phyloP scores from a whole-genome alignment of 257 asterid genomes.

The Lycium ferocissimum region DNA sequence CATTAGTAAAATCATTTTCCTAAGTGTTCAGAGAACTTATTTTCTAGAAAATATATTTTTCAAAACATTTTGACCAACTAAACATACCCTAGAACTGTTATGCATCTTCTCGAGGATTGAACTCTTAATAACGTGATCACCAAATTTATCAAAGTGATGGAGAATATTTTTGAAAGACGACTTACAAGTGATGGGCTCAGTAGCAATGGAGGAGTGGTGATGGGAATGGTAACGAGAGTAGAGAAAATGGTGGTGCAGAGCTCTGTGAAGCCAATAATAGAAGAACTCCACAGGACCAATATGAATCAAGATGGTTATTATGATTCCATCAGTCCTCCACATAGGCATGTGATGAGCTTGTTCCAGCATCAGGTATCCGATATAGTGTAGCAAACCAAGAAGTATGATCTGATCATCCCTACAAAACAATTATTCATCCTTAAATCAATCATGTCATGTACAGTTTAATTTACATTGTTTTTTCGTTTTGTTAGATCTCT shows the following conservation, averaged over 20 bases:
- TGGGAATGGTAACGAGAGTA: slow-evolving; percentile 85
- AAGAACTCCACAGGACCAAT: slow-evolving; percentile 75
- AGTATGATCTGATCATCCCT: slow-evolving; percentile 86
- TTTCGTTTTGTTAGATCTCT: neutral
- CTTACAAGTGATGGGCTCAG: slow-evolving; percentile 77
- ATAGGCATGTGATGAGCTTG: slow-evolving; percentile 43
- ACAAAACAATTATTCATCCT: slow-evolving; percentile 24
- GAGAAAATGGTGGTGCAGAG: slow-evolving; percentile 77
- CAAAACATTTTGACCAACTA: too few relatives aligned
- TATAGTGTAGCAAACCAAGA: slow-evolving; percentile 52
- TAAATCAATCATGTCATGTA: neutral
- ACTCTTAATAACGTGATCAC: neutral
- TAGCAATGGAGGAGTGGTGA: slow-evolving; percentile 80
- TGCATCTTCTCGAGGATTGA: neutral
- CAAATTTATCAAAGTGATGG: neutral
- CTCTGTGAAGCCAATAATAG: slow-evolving; percentile 81
- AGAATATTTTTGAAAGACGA: neutral
- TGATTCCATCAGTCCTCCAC: slow-evolving; percentile 68
- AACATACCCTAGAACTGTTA: neutral
- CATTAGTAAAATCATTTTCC: too few relatives aligned
- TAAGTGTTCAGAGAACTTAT: too few relatives aligned
- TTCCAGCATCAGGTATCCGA: slow-evolving; percentile 14
- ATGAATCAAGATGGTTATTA: slow-evolving; percentile 56
- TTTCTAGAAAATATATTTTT: too few relatives aligned
- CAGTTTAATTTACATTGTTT: neutral